These are phyloP conservation scores for Aspergillus alliaceus DNA, from an alignment of 2,329 filamentous ascomycete species.

Conservation along the genomic window DNA sequence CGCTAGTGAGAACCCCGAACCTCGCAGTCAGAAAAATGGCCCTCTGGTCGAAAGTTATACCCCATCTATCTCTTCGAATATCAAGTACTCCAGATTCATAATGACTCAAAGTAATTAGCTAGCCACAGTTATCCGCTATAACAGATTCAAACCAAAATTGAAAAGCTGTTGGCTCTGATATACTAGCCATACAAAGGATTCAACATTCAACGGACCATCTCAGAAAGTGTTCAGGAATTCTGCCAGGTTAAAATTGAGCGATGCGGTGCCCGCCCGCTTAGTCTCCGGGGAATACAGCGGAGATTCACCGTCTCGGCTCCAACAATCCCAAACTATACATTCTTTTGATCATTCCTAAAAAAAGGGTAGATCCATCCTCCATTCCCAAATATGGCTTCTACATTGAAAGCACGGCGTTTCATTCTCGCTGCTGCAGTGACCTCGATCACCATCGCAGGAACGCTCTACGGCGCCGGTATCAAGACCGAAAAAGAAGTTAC, in stretches of 20 bases:
- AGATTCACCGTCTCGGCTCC: background rate
- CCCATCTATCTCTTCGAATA: background rate
- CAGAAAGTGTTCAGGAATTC: background rate
- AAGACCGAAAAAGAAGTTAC: slow-evolving; percentile 54
- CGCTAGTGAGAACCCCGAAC: background rate
- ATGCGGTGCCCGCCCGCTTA: too few species aligned
- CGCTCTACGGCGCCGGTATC: slow-evolving; percentile 60
- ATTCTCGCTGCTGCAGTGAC: slow-evolving; percentile 57
- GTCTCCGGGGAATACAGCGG: too few species aligned
- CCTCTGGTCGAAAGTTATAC: background rate
- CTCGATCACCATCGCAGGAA: slow-evolving; percentile 57
- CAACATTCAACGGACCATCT: background rate
- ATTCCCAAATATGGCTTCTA: slow-evolving; percentile 9
- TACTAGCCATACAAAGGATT: background rate
- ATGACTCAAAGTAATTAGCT: background rate
- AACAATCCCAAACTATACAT: background rate
- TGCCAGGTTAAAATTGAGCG: background rate
- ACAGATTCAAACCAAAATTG: fast-evolving
- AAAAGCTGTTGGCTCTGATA: background rate
- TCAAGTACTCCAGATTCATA: background rate
- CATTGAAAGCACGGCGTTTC: slow-evolving; percentile 47
- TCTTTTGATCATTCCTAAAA: background rate
- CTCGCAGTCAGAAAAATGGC: background rate
- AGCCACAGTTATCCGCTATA: fast-evolving
- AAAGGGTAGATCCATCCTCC: background rate